phyloP scores from a whole-genome alignment of 108 stramenopile genomes.

The Nannochloropsis salina region DNA sequence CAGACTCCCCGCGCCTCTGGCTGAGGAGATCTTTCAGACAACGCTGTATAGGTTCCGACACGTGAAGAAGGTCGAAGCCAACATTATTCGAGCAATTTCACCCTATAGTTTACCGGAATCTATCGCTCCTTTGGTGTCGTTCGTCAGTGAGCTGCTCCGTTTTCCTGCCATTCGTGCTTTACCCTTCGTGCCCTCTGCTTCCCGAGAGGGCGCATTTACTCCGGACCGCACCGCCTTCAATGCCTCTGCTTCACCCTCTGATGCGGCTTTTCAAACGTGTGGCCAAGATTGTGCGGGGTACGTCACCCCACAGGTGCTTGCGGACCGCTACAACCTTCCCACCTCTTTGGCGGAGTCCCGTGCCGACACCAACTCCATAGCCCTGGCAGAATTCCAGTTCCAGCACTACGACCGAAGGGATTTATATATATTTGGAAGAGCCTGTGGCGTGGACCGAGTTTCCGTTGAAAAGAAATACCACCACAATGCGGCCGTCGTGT shows the following conservation, averaged over 20 bases:
- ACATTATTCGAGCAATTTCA: neutral
- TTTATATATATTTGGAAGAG: constrained; percentile 25
- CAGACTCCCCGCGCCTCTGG: neutral
- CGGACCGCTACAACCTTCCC: constrained; percentile 26
- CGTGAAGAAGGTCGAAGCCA: neutral
- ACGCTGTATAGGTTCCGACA: neutral
- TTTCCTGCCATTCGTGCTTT: constrained; percentile 26
- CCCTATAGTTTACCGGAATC: constrained; percentile 21
- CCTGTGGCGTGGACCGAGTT: constrained; percentile 29
- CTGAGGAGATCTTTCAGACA: neutral
- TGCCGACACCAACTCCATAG: constrained; percentile 21
- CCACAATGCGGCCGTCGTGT: constrained; percentile 30
- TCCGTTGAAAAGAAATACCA: constrained; percentile 25
- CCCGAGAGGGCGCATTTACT: too few species aligned
- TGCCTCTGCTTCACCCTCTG: neutral
- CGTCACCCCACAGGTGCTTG: constrained; percentile 36
- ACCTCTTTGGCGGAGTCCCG: neutral
- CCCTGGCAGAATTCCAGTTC: constrained; percentile 49
- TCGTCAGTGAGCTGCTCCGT: constrained; percentile 28
- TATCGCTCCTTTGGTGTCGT: constrained; percentile 5
- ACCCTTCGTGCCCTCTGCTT: neutral
- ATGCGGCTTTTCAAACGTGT: constrained; percentile 22
- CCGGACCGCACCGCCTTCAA: constrained; percentile 10
- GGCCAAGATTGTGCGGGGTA: constrained; percentile 29
- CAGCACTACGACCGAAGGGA: constrained; percentile 45